phyloP scores from a whole-genome alignment of 106 monocot genomes.

The Vanilla planifolia region DNA sequence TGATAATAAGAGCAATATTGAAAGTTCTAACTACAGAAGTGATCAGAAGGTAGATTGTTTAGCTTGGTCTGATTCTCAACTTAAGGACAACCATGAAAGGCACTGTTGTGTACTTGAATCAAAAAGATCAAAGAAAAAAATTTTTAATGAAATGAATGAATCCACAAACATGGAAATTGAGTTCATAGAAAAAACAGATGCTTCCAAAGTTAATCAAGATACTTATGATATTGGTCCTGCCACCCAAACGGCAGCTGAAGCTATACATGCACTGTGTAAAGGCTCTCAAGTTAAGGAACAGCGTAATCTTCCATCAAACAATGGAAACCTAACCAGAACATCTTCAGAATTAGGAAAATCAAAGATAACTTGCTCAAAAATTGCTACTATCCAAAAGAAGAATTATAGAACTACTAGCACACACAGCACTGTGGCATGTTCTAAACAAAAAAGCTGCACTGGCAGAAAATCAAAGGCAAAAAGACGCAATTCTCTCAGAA shows the following conservation, averaged over 20 bases:
- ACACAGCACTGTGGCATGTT: slow-evolving; percentile 24
- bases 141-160: slow-evolving; percentile 39
- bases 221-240: slow-evolving; percentile 52
- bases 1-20: slow-evolving; percentile 9
- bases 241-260: slow-evolving; percentile 93
- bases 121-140: slow-evolving; percentile 41
- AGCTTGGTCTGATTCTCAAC: slow-evolving; percentile 41
- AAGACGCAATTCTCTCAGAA: slow-evolving; percentile 6
- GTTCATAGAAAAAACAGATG: slow-evolving; percentile 11
- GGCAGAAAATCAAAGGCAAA: slow-evolving; percentile 10
- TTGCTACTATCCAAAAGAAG: slow-evolving; percentile 10
- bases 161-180: slow-evolving; percentile 25
- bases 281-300: slow-evolving; percentile 15
- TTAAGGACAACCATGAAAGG: slow-evolving; percentile 12
- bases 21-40: slow-evolving; percentile 6
- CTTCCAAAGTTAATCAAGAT: slow-evolving; percentile 1
- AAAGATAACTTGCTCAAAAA: slow-evolving; percentile 6
- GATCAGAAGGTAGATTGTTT: slow-evolving; percentile 13
- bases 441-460: slow-evolving; percentile 22
- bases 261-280: slow-evolving; percentile 50
- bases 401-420: slow-evolving; percentile 5
- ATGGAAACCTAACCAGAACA: slow-evolving; percentile 4
- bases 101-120: no score
- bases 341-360: neutral
- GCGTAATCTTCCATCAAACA: slow-evolving; percentile 1